Evolutionary conservation across 805 yeast genomes (phyloP).

Genomic region (Teunomyces funiuensis): DNA sequence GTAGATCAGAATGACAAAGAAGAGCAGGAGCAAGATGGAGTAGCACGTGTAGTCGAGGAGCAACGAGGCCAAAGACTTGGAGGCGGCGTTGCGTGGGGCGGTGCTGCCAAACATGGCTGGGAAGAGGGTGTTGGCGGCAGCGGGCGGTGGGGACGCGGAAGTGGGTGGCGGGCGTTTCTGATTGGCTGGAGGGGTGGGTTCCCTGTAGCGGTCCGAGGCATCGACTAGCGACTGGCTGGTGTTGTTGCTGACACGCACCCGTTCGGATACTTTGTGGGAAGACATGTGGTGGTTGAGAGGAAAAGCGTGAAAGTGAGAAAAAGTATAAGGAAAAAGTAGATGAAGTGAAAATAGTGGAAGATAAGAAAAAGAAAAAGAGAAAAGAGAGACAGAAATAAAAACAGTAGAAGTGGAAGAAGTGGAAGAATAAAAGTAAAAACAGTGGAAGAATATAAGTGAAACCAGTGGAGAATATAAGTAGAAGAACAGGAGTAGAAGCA

Average conservation of each 20-base stretch:
- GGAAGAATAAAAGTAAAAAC: too few species aligned
- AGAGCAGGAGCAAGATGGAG: constrained; percentile 49
- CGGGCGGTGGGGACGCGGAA: neutral
- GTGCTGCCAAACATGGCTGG: neutral
- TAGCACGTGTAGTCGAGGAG: constrained; percentile 25
- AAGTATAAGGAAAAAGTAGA: too few species aligned
- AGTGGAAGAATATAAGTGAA: too few species aligned
- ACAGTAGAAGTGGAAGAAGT: too few species aligned
- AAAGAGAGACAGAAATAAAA: neutral
- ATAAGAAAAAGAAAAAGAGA: neutral
- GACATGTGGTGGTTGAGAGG: constrained; percentile 3
- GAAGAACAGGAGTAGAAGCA: too few species aligned
- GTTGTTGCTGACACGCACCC: constrained; percentile 3
- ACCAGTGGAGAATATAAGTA: too few species aligned
- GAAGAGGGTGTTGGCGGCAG: neutral
- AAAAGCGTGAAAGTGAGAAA: too few species aligned
- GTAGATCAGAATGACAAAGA: constrained; percentile 54
- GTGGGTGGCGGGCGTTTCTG: neutral
- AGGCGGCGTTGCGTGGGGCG: neutral
- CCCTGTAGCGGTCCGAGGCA: neutral
- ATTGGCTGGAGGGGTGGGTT: neutral
- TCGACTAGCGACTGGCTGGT: constrained; percentile 5
- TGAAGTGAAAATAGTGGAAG: too few species aligned
- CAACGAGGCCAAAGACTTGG: neutral
- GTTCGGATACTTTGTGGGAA: constrained; percentile 2